Percentiles rank a stretch among this genome's conserved stretches.
Conservation (phyloP, 2,329 filamentous ascomycete species). For the Myotisia sp. region DNA sequence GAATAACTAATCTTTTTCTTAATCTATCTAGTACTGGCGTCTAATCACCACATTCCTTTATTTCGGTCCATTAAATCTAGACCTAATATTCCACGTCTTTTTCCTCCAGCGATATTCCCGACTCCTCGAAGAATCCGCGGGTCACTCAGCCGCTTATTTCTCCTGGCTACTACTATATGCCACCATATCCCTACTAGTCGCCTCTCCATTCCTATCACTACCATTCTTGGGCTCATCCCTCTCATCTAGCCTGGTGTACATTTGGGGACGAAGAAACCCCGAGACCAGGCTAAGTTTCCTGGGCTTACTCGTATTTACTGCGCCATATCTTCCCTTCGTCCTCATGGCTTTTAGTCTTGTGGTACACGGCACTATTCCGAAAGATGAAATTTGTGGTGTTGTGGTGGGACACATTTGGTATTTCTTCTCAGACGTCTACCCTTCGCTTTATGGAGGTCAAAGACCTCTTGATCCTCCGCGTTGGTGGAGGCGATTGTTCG, state of each 20-base stretch:
- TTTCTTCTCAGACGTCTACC: slow-evolving; percentile 95
- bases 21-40: slow-evolving; percentile 84
- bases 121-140: slow-evolving; percentile 87
- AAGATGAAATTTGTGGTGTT: slow-evolving; percentile 91
- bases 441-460: slow-evolving; percentile 70
- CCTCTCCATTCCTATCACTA: slow-evolving; percentile 80
- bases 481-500: slow-evolving; percentile 84
- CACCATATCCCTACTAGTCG: slow-evolving; percentile 58
- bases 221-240: slow-evolving; percentile 89
- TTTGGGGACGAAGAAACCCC: slow-evolving; percentile 91
- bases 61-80: slow-evolving; percentile 85
- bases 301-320: slow-evolving; percentile 78
- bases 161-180: slow-evolving; percentile 87
- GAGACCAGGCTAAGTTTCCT: slow-evolving; percentile 81
- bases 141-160: slow-evolving; percentile 80
- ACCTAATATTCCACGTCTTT: slow-evolving; percentile 94
- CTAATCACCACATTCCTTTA: slow-evolving; percentile 94
- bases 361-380: slow-evolving; percentile 78
- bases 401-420: slow-evolving; percentile 95
- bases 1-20: slow-evolving; percentile 8
- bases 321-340: slow-evolving; percentile 92
- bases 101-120: slow-evolving; percentile 94
- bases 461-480: slow-evolving; percentile 74
- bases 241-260: slow-evolving; percentile 88
- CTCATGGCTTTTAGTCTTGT: slow-evolving; percentile 82